Evolutionary conservation across 1,284 basidiomycete genomes (phyloP).

Genomic region (Leccinum pseudoinsigne): DNA sequence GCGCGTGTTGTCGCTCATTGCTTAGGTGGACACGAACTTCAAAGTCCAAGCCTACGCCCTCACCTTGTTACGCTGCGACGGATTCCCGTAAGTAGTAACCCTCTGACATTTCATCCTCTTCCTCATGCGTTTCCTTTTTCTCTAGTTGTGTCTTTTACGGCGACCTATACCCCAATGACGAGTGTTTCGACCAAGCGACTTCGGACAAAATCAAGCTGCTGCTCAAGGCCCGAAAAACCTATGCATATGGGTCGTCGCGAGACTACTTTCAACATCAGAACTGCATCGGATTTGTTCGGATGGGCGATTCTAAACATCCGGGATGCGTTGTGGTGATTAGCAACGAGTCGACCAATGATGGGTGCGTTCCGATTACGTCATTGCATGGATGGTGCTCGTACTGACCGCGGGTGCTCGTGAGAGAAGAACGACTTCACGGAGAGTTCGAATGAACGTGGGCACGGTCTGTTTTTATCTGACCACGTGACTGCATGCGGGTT

Average conservation of each 20-base stretch:
- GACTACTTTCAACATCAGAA: conserved; percentile 61
- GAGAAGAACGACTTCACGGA: conserved; percentile 37
- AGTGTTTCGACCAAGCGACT: conserved; percentile 59
- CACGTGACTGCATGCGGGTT: neutral
- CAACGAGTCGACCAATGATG: conserved; percentile 39
- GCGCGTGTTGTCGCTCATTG: neutral
- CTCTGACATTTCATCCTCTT: neutral
- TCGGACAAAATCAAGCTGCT: conserved; percentile 51
- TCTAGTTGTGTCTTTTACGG: conserved; percentile 89
- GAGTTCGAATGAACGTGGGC: conserved; percentile 64
- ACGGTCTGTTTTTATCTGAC: conserved; percentile 39
- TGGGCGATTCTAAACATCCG: conserved; percentile 47
- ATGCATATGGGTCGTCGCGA: conserved; percentile 59
- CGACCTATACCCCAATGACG: conserved; percentile 75
- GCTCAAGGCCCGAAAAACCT: conserved; percentile 58
- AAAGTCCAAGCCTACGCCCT: conserved; percentile 85
- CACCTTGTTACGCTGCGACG: conserved; percentile 79
- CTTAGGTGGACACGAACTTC: conserved; percentile 64
- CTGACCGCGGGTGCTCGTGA: neutral
- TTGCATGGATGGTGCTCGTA: conserved; percentile 25
- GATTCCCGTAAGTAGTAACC: conserved; percentile 73
- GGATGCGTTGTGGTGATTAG: conserved; percentile 73
- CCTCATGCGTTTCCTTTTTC: neutral
- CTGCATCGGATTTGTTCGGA: conserved; percentile 74
- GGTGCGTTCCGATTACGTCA: conserved; percentile 15